Evolutionary conservation across 169 alveolate genomes (phyloP).

Genomic region (Blepharisma undulans): DNA sequence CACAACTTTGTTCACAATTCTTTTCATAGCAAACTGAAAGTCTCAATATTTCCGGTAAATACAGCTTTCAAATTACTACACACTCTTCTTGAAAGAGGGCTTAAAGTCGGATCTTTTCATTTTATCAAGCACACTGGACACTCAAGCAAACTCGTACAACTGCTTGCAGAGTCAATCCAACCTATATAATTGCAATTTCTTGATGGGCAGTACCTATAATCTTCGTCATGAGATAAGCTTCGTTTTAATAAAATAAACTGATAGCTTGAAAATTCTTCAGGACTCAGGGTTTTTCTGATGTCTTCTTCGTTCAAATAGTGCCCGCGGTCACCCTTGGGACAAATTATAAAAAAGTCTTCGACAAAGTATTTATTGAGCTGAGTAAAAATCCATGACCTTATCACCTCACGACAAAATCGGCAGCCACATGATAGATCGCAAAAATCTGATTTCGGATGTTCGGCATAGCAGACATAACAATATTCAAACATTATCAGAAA

Average conservation of each 20-base stretch:
- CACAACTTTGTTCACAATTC: conserved; percentile 5
- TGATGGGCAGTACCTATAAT: neutral
- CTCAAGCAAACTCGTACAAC: neutral
- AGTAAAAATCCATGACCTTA: neutral
- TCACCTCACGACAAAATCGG: neutral
- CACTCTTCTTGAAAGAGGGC: neutral
- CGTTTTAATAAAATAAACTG: neutral
- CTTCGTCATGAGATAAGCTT: neutral
- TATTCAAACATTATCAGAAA: neutral
- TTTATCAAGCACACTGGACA: neutral
- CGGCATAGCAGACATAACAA: neutral
- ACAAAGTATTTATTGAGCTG: neutral
- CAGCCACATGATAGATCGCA: conserved; percentile 9
- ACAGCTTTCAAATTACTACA: neutral
- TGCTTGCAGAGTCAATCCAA: neutral
- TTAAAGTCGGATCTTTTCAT: conserved; percentile 17
- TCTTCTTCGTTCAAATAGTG: neutral
- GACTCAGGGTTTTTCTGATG: neutral
- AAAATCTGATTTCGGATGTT: neutral
- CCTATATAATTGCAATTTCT: conserved; percentile 2
- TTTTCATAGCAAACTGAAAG: neutral
- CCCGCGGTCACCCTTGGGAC: neutral
- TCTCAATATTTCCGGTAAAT: neutral
- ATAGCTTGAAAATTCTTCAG: neutral
- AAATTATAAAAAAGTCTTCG: neutral